Evolutionary conservation across 768 basidiomycete species (phyloP), one percentile per base, ranked within the genome.

Genomic region (Mycena sanguinolenta): DNA sequence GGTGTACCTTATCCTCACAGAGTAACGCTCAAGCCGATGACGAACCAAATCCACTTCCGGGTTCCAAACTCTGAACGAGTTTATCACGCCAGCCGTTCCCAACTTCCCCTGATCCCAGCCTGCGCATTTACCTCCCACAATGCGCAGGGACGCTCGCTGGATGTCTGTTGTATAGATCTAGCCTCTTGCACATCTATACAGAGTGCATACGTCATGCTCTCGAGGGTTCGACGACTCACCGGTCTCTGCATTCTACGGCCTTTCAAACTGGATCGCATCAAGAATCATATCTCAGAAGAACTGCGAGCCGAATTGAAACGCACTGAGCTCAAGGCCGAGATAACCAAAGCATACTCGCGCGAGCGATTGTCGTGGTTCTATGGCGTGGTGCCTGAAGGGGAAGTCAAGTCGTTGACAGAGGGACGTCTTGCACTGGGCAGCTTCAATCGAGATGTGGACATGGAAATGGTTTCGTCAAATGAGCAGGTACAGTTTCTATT

Each of bases 61-160:
- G 34, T 65, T 6, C 69, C 64, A 8, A 58, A 58, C 52, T 59
- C 57, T 1, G 58, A 65, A 17, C n/a, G 14, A 21, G 27, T 25
- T 2, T 71, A 71, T 28, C 34, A 17, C 52, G 69, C 69, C 2
- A 71, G 32, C 3, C 57, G 69, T 10, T 44, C 55, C 13, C 69
- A 71, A 50, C 59, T 71, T 13, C 69, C 69, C 8, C 46, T 71
- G 1, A 65, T 71, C 27, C 63, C 69, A 4, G 39, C 39, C 39
- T 42, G 8, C 39, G 39, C 39, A 42, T 42, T 42, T 13, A 42
- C 39, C 16, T 42, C 63, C 58, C 38, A 65, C 16, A 42, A 65
- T 55, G 69, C 69, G 8, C 65, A 42, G 39, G 39, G 17, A 14
- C 39, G 39, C 39, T 71, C 59, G 65, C 69, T 17, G 46, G 58